Evolutionary conservation across 176 grass and related monocot species (phyloP).

Genomic region (Oryza australiensis): DNA sequence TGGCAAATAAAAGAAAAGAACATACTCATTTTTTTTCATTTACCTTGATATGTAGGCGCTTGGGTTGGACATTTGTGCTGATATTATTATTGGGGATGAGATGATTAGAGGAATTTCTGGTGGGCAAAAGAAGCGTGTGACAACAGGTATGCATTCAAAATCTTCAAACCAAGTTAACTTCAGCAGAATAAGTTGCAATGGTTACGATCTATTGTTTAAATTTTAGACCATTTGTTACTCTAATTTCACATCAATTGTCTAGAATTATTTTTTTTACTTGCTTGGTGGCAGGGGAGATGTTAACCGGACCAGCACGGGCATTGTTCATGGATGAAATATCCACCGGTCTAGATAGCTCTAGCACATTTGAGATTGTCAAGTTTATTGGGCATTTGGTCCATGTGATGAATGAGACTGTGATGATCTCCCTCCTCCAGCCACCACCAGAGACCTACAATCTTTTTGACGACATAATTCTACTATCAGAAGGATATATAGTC

Average conservation of each 20-base stretch:
- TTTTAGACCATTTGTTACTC: background rate
- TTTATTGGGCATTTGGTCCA: constrained; percentile 63
- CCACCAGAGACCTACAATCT: constrained; percentile 77
- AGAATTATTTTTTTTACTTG: background rate
- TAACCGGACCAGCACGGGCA: constrained; percentile 66
- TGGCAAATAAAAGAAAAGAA: background rate
- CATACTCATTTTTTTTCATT: background rate
- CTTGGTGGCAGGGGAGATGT: constrained; percentile 56
- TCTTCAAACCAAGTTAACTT: background rate
- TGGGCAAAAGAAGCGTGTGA: constrained; percentile 70
- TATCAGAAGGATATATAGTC: constrained; percentile 67
- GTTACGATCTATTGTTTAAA: background rate
- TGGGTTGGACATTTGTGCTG: constrained; percentile 69
- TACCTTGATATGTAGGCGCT: constrained; percentile 40
- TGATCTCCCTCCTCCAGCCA: constrained; percentile 76
- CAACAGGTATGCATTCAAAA: constrained; percentile 51
- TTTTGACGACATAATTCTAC: constrained; percentile 66
- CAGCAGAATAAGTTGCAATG: background rate
- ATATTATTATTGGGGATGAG: constrained; percentile 63
- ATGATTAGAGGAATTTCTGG: constrained; percentile 86
- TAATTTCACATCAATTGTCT: background rate
- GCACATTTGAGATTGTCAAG: constrained; percentile 72
- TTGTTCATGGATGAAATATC: constrained; percentile 88
- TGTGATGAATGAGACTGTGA: constrained; percentile 62
- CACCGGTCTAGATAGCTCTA: constrained; percentile 75